Base-by-base conservation (phyloP, 345 rosid species). In the Gossypium bickii region DNA sequence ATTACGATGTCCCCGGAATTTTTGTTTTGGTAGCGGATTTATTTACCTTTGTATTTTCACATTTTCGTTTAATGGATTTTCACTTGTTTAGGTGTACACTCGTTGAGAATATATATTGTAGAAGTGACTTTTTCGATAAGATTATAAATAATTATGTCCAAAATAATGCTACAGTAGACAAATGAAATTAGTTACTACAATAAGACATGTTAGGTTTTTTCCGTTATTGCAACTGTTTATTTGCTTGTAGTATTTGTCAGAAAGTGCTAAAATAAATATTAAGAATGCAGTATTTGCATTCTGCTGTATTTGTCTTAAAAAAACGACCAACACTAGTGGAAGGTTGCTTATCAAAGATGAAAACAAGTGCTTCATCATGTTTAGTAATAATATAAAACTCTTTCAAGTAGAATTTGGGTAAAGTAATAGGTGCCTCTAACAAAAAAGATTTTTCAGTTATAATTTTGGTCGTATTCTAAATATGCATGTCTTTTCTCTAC, bases 51-150 rank as follows among this genome's bases (percentile, higher is more conserved):
- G 0, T n/a, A 3, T 34, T 72, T 53, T 80, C 57, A 3, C 57
- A 51, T 57, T 57, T 60, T 45, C 9, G 48, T 55, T 45, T 63
- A 45, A 17, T 73, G 44, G 24, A 7, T 29, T 51, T 56, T 61
- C 47, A 22, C 71, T 8, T 78, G 18, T 20, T 57, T 57, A 24
- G 70, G 11, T 78, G 82, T 80, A 77, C 12, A 82, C 79, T 43
- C 56, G 15, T 66, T 56, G 25, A 66, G 51, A 29, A 16, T 9
- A 27, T n/a, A 29, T 11, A 1, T 16, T 34, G 6, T 34, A 34
- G 38, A 34, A 34, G 38, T 34, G 38, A 29, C 34, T 22, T 25
- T 7, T 27, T 52, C 8, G 6, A 3, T 52, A 17, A 15, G 29
- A 34, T 5, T 34, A 34, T 34, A 34, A 16, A 52, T 7, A 15